Conservation (phyloP, 2,329 filamentous ascomycete species). For the Albifimbria verrucaria region DNA sequence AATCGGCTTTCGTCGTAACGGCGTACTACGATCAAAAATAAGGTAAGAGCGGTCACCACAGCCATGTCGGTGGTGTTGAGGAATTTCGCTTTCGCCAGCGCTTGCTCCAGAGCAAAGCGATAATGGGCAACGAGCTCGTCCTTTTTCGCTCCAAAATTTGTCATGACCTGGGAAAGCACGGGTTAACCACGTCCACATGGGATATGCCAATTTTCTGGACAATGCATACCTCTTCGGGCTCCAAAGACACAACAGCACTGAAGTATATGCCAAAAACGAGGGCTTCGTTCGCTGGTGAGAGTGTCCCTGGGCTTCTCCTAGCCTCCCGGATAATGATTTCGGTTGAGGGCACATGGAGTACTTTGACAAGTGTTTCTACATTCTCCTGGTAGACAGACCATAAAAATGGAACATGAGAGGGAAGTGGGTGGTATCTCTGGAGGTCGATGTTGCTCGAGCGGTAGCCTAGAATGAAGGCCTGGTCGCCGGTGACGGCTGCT, state of each 20-base stretch:
- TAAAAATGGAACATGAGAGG: slow-evolving; percentile 62
- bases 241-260: slow-evolving; percentile 55
- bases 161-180: slow-evolving; percentile 19
- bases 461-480: slow-evolving; percentile 71
- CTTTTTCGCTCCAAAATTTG: slow-evolving; percentile 42
- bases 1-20: slow-evolving; percentile 48
- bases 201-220: neutral
- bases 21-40: slow-evolving; percentile 51
- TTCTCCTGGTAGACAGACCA: slow-evolving; percentile 72
- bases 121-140: slow-evolving; percentile 43
- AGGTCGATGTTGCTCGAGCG: slow-evolving; percentile 61
- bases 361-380: slow-evolving; percentile 69
- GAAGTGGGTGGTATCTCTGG: slow-evolving; percentile 58
- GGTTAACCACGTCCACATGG: neutral
- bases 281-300: slow-evolving; percentile 56
- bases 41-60: slow-evolving; percentile 55
- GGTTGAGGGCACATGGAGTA: slow-evolving; percentile 67
- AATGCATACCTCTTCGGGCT: slow-evolving; percentile 52
- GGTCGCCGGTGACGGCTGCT: slow-evolving; percentile 34
- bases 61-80: slow-evolving; percentile 54
- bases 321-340: slow-evolving; percentile 60
- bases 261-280: slow-evolving; percentile 63
- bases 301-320: slow-evolving; percentile 53
- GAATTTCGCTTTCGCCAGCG: slow-evolving; percentile 55
- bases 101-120: slow-evolving; percentile 53